Percentiles rank a stretch among this genome's conserved stretches.
phyloP scores from a whole-genome alignment of 2,329 filamentous ascomycete species.

The Clarireedia sp. region DNA sequence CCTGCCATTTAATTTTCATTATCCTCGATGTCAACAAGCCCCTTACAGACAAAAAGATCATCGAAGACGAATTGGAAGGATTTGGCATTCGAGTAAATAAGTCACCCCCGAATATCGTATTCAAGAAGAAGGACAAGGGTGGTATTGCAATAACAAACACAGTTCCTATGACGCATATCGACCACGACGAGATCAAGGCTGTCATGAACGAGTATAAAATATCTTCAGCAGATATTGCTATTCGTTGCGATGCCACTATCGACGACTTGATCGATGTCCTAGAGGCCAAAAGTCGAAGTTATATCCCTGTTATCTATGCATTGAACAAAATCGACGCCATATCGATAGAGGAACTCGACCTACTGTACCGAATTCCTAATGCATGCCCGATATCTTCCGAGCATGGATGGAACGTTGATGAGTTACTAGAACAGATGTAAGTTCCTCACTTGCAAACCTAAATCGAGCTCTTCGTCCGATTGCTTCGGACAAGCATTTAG shows the following conservation, averaged over 20 bases:
- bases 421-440: constrained; percentile 88
- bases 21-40: constrained; percentile 98
- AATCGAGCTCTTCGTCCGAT: not conserved
- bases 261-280: constrained; percentile 95
- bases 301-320: constrained; percentile 98
- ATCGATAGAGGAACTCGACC: constrained; percentile 92
- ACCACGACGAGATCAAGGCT: constrained; percentile 92
- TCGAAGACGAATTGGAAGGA: constrained; percentile 89
- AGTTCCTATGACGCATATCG: constrained; percentile 83
- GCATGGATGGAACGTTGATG: constrained; percentile 96
- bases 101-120: constrained; percentile 93
- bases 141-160: constrained; percentile 95
- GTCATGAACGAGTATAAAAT: constrained; percentile 98
- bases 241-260: constrained; percentile 93
- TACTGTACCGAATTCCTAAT: constrained; percentile 94
- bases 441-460: constrained; percentile 20
- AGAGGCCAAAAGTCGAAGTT: constrained; percentile 88
- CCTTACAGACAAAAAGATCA: constrained; percentile 90
- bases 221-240: constrained; percentile 92
- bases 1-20: constrained; percentile 97
- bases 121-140: constrained; percentile 99
- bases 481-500: no score
- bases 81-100: constrained; percentile 99
- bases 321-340: constrained; percentile 99
- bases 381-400: constrained; percentile 96